These are phyloP conservation scores for Crepidotus variabilis DNA, from an alignment of 768 basidiomycete species.

Conservation along the genomic window DNA sequence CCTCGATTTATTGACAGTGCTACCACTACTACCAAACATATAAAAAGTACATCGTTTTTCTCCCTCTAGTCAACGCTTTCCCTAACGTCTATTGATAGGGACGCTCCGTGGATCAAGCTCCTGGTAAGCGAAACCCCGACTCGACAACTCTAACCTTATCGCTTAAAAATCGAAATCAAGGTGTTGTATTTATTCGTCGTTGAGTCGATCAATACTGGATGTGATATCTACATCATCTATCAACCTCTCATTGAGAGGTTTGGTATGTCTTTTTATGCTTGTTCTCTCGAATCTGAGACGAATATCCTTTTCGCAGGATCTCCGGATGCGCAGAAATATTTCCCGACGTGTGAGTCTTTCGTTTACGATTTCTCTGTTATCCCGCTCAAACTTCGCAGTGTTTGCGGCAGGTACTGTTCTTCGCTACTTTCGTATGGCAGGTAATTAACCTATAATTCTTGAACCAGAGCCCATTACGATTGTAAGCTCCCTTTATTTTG, in stretches of 20 bases:
- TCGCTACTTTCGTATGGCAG: neutral
- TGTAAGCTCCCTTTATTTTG: conserved; percentile 16
- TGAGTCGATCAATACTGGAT: conserved; percentile 40
- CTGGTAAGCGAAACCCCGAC: conserved; percentile 25
- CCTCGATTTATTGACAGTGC: conserved; percentile 16
- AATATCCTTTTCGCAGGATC: conserved; percentile 20
- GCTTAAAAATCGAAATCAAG: conserved; percentile 15
- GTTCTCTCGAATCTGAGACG: neutral
- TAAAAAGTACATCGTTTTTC: conserved; percentile 28
- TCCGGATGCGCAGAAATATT: conserved; percentile 27
- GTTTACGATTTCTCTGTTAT: neutral
- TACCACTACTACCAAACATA: conserved; percentile 37
- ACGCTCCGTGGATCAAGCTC: conserved; percentile 37
- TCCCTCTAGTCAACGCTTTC: neutral
- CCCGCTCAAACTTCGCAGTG: conserved; percentile 8
- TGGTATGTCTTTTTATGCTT: conserved; percentile 18
- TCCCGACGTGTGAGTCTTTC: conserved; percentile 27
- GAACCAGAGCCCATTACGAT: conserved; percentile 28
- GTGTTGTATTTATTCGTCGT: conserved; percentile 38
- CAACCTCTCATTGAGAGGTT: conserved; percentile 42
- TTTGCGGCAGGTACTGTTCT: conserved; percentile 17
- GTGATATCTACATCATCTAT: conserved; percentile 42
- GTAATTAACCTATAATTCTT: neutral
- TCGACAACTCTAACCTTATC: neutral
- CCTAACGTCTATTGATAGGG: conserved; percentile 23